Conservation (phyloP, 257 asterid genomes). For the Rubia yunnanensis region DNA sequence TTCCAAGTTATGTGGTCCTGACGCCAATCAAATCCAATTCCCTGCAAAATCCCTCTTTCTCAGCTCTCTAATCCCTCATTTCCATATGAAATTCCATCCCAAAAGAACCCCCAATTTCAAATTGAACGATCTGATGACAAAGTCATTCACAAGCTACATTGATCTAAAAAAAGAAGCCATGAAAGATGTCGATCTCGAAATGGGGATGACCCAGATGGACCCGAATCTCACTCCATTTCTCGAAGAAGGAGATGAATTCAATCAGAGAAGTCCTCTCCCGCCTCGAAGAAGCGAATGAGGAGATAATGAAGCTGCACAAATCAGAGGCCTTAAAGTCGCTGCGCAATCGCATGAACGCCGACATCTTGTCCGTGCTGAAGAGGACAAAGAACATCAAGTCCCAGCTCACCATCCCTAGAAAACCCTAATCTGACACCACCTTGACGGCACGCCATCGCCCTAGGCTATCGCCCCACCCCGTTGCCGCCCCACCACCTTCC, state of each 20-base stretch:
- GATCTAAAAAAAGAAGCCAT: conserved; percentile 67
- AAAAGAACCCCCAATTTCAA: conserved; percentile 5
- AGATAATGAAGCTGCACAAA: conserved; percentile 58
- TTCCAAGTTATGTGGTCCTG: too few species aligned
- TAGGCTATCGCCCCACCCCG: too few species aligned
- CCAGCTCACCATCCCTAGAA: too few species aligned
- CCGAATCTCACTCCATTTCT: conserved; percentile 58
- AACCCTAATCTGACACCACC: too few species aligned
- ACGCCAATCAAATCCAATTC: background rate
- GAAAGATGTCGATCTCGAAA: conserved; percentile 47
- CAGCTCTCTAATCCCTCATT: background rate
- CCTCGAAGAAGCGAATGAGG: conserved; percentile 50
- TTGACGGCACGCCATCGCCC: too few species aligned
- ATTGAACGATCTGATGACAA: conserved; percentile 91
- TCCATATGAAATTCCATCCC: background rate
- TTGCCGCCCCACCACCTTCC: too few species aligned
- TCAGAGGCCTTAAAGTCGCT: conserved; percentile 61
- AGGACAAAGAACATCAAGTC: conserved; percentile 51
- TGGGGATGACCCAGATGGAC: conserved; percentile 52
- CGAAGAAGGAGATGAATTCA: conserved; percentile 64
- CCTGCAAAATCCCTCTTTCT: conserved; percentile 7
- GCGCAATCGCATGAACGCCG: conserved; percentile 40
- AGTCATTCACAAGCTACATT: conserved; percentile 86
- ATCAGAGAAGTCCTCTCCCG: conserved; percentile 47
- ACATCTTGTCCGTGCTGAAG: conserved; percentile 50